Evolutionary conservation across 441 rosid species (phyloP).

Genomic region (Eruca vesicaria): DNA sequence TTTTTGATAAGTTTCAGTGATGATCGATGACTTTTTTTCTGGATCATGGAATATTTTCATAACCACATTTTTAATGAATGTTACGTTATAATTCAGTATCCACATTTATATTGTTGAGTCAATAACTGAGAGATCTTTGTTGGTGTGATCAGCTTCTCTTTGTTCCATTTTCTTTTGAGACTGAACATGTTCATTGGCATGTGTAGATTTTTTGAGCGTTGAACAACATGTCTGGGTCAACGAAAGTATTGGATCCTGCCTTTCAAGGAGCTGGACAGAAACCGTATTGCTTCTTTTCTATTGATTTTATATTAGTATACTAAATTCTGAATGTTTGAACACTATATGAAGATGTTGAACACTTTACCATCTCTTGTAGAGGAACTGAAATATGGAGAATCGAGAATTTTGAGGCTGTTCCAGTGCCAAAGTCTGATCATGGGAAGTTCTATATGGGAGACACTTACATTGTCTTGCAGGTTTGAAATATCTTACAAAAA

Average conservation of each 20-base stretch:
- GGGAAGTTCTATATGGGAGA: constrained; percentile 98
- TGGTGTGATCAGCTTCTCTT: constrained; percentile 1
- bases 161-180: constrained; percentile 3
- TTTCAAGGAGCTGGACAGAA: constrained; percentile 96
- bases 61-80: not conserved
- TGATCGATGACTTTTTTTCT: not conserved
- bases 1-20: constrained; percentile 1
- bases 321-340: constrained; percentile 5
- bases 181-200: constrained; percentile 24
- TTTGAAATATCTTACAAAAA: constrained; percentile 8
- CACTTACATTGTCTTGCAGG: constrained; percentile 92
- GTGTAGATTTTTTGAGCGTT: constrained; percentile 26
- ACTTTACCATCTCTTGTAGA: constrained; percentile 48
- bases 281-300: constrained; percentile 50
- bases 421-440: constrained; percentile 78
- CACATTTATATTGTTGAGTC: not conserved
- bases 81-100: not conserved
- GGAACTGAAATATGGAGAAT: constrained; percentile 99
- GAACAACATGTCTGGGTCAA: constrained; percentile 68
- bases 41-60: not conserved
- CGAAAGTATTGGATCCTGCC: constrained; percentile 86
- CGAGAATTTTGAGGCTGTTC: constrained; percentile 91
- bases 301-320: not conserved
- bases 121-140: not conserved
- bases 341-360: constrained; percentile 38